phyloP scores from a whole-genome alignment of 768 basidiomycete genomes.

The Trichaptum fuscoviolaceum region DNA sequence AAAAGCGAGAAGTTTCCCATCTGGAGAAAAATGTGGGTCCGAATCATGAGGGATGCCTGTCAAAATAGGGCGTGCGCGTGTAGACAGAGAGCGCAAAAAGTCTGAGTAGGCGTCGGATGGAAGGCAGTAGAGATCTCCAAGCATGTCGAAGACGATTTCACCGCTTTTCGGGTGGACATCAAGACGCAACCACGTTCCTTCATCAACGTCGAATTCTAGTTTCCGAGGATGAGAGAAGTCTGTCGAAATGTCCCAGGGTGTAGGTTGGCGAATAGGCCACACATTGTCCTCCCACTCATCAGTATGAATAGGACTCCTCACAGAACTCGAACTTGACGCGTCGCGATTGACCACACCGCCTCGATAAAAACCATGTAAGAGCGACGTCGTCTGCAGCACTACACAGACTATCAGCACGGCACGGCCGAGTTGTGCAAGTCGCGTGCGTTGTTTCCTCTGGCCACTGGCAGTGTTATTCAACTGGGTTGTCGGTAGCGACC shows the following conservation, averaged over 20 bases:
- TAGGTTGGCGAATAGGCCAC: constrained; percentile 53
- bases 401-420: background rate
- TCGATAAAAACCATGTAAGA: background rate
- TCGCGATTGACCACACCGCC: background rate
- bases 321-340: background rate
- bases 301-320: background rate
- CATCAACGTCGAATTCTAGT: constrained; percentile 61
- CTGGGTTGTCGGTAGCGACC: background rate
- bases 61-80: constrained; percentile 52
- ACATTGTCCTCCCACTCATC: constrained; percentile 46
- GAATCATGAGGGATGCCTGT: constrained; percentile 64
- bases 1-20: constrained; percentile 59
- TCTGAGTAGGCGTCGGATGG: constrained; percentile 36
- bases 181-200: constrained; percentile 73
- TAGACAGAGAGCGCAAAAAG: constrained; percentile 8
- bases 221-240: constrained; percentile 65
- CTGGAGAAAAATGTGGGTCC: constrained; percentile 68
- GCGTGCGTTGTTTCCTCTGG: background rate
- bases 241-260: constrained; percentile 69
- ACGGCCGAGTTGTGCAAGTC: background rate
- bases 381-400: background rate
- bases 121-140: constrained; percentile 70
- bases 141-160: constrained; percentile 71
- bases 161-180: constrained; percentile 68
- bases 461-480: background rate